Percentiles rank a stretch among this genome's conserved stretches.
phyloP scores from a whole-genome alignment of 2,329 filamentous ascomycete species.

The Hypoxylon sp. region DNA sequence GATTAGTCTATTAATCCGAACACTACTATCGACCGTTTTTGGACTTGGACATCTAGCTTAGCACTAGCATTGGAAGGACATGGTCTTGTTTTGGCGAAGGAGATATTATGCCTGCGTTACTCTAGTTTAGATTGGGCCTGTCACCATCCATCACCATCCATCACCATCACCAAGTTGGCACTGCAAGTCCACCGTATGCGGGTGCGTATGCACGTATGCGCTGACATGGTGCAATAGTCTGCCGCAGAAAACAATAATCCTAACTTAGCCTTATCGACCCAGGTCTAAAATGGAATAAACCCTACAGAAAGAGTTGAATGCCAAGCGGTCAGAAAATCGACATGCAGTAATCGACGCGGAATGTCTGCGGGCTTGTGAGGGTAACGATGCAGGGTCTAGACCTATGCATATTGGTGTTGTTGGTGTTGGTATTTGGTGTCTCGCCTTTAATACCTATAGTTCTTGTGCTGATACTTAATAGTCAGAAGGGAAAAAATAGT shows the following conservation, averaged over 20 bases:
- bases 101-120: too few species aligned
- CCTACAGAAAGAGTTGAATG: slow-evolving; percentile 35
- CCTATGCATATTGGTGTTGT: too few species aligned
- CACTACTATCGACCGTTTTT: slow-evolving; percentile 16
- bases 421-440: too few species aligned
- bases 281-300: slow-evolving; percentile 30
- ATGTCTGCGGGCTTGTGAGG: slow-evolving; percentile 27
- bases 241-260: slow-evolving; percentile 32
- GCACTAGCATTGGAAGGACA: too few species aligned
- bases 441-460: too few species aligned
- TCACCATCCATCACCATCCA: too few species aligned
- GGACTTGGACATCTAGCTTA: background rate
- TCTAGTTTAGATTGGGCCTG: too few species aligned
- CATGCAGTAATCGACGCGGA: slow-evolving; percentile 32
- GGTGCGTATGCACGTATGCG: slow-evolving; percentile 28
- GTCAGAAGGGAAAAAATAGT: slow-evolving; percentile 1
- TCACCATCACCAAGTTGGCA: too few species aligned
- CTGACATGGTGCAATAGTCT: slow-evolving; percentile 37
- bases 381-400: slow-evolving; percentile 30
- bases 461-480: too few species aligned
- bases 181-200: slow-evolving; percentile 20
- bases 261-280: slow-evolving; percentile 29
- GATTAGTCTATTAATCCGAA: slow-evolving; percentile 23
- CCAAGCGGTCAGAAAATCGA: slow-evolving; percentile 31
- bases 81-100: too few species aligned